phyloP scores from a whole-genome alignment of 2,329 filamentous ascomycete genomes.

The Colletotrichum viniferum region DNA sequence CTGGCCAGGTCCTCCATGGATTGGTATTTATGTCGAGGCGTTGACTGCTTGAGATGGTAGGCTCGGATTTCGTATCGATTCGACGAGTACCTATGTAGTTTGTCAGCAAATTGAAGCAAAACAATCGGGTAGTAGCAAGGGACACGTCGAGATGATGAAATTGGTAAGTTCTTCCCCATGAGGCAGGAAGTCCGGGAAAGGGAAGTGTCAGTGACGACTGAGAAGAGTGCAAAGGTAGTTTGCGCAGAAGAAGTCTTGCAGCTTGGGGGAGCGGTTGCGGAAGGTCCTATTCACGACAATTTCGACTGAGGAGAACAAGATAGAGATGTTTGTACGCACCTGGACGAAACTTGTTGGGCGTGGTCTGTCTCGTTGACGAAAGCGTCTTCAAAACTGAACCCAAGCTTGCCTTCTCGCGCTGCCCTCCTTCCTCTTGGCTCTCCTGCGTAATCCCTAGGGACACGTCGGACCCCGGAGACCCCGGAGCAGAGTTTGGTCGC shows the following conservation, averaged over 20 bases:
- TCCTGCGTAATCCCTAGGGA: neutral
- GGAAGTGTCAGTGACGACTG: neutral
- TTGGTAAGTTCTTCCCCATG: neutral
- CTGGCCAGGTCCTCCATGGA: slow-evolving; percentile 38
- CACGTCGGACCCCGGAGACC: neutral
- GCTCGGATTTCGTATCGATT: neutral
- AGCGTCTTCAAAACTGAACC: neutral
- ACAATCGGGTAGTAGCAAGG: neutral
- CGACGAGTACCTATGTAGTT: neutral
- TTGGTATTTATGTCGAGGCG: neutral
- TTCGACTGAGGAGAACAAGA: neutral
- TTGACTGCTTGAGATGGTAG: neutral
- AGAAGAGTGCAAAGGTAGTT: neutral
- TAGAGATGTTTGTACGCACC: neutral
- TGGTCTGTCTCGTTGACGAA: neutral
- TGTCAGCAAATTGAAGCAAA: neutral
- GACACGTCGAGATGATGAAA: neutral
- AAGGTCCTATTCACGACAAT: neutral
- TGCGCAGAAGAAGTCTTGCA: neutral
- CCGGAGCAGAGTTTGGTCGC: neutral
- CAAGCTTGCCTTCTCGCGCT: neutral
- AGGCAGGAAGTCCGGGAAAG: neutral
- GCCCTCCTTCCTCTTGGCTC: neutral
- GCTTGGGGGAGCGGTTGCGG: neutral
- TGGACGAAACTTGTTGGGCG: neutral